Base-by-base conservation (phyloP, 83 land plant genomes). In the Diphasiastrum complanatum region DNA sequence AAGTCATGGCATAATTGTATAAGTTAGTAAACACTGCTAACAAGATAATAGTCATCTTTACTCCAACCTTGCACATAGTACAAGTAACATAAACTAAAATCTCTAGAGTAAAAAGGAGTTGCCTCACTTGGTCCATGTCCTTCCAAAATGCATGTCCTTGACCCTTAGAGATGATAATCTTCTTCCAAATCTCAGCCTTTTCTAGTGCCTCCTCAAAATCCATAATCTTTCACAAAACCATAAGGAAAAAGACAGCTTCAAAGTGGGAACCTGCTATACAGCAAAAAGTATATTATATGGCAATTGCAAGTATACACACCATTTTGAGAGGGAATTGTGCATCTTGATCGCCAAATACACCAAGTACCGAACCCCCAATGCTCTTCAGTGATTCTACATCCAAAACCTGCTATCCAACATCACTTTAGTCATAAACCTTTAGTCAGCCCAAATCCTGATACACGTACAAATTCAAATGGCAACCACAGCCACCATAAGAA, bases 81-180 rank as follows among this genome's bases (percentile, higher is more conserved):
- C n/a, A n/a, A n/a, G n/a, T n/a, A n/a, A n/a, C n/a, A n/a, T n/a
- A n/a, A n/a, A n/a, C n/a, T 19, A 18, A n/a, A 3, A 34, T 34
- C 35, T 34, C 45, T 23, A 56, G 62, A 50, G 19, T 5, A 23
- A 63, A 18, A 50, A 2, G 24, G n/a, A n/a, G n/a, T n/a, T n/a
- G n/a, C n/a, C n/a, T n/a, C n/a, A 65, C 68, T 46, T 65, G 61
- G 27, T 65, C 68, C 71, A 67, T 67, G 52, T 60, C 50, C 3
- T 19, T 14, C 71, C 71, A 67, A 46, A 67, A 67, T 41, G 66
- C 71, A 59, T 67, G 71, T 30, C 71, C 68, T 60, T 67, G 66
- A 29, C 35, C 66, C 16, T 60, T 45, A 47, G 45, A 58, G 0
- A 59, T 33, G 33, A 36, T 45, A 4, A 67, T 45, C 59, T 60